A percentile compares a stretch with the other conserved stretches of the same genome.
Evolutionary conservation across 495 filamentous ascomycete genomes (phyloP).

Genomic region (Trichoderma erinaceum): DNA sequence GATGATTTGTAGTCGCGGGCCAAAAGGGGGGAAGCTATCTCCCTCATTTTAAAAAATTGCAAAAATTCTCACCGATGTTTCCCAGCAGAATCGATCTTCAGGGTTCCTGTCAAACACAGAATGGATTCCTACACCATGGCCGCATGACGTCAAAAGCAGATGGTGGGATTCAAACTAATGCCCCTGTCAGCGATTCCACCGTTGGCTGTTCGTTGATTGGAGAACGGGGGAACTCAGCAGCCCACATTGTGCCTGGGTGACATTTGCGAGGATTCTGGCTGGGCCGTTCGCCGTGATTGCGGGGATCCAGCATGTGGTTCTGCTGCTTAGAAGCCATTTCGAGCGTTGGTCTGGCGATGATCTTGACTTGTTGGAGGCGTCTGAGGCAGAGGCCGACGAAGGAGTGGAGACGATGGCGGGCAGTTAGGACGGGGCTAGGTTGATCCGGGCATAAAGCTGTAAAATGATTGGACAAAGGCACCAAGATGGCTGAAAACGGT

Average conservation of each 20-base stretch:
- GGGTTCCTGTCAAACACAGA: constrained; percentile 4
- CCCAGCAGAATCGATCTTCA: background rate
- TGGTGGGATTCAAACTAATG: too few species aligned
- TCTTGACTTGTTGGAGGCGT: background rate
- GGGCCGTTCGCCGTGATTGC: background rate
- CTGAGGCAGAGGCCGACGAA: background rate
- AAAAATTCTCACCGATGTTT: background rate
- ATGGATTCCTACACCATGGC: background rate
- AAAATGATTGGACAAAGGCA: background rate
- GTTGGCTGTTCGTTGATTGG: too few species aligned
- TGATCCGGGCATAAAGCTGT: background rate
- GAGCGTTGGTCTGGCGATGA: constrained; percentile 9
- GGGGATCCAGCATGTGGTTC: background rate
- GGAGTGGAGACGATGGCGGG: background rate
- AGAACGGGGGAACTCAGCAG: background rate
- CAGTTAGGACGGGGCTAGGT: background rate
- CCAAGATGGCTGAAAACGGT: too few species aligned
- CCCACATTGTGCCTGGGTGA: background rate
- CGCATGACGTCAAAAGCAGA: background rate
- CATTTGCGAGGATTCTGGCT: background rate
- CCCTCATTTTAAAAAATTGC: background rate
- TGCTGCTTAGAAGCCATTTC: constrained; percentile 1
- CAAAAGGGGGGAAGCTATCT: background rate
- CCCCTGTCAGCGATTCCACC: too few species aligned
- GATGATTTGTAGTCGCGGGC: background rate